Base-by-base conservation (phyloP, 306 rosid species). In the Cicer yamashitae region DNA sequence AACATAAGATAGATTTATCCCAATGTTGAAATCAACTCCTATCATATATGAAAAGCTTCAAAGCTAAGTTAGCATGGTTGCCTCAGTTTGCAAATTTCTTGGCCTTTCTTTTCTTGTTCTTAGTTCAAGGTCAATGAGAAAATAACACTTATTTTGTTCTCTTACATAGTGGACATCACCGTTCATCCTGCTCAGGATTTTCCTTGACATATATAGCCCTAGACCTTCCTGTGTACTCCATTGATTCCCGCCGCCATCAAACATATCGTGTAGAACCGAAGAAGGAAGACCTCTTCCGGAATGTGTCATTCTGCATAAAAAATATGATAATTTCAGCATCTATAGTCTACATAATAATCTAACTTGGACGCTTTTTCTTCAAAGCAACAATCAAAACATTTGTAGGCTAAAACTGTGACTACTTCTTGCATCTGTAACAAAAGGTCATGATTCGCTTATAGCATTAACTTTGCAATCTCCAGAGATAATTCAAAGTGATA, bases 141-240 rank as follows among this genome's bases (percentile, higher is more conserved):
- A 93, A 82, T 73, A 91, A 15, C 96, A 88, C 76, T 83, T 83
- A 10, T 74, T 48, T 3, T 84, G 84, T 81, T 91, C 97, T 84
- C 91, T 88, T 30, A 87, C 66, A 51, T 91, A 89, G 63, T 79
- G 84, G 48, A 87, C 87, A 51, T 59, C 86, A 50, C 98, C 97
- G 43, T 86, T 91, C 88, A 93, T 87, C 85, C 70, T 82, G 56
- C 77, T 73, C 38, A 93, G 93, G 77, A 93, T 88, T 86, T 88
- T 93, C 73, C 92, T 82, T 30, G 93, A 88, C 79, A 88, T 64
- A 48, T 74, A 75, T 70, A 93, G 85, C 15, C 91, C 91, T 17
- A 89, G 79, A 73, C 97, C 97, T 89, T 89, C 93, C 47, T 82
- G 88, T 7, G 93, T 82, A 17, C 78, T 83, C 87, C 91, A 88